A percentile compares a stretch with the other conserved stretches of the same genome.
Evolutionary conservation across 352 stramenopile genomes (phyloP).

Genomic region (Phytopythium helicoides): DNA sequence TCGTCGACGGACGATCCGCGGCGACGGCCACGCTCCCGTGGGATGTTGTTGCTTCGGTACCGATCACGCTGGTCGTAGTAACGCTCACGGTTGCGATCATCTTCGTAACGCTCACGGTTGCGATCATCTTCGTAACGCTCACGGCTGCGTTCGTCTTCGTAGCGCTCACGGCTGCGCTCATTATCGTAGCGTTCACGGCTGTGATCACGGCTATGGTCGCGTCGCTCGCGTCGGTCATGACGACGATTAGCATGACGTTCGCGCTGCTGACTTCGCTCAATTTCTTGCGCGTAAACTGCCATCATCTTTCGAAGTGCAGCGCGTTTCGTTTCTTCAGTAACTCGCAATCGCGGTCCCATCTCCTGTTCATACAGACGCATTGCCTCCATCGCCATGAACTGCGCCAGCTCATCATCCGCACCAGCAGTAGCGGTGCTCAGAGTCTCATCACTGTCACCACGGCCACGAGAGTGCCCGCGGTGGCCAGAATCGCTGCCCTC

Average conservation of each 20-base stretch:
- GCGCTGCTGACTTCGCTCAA: slow-evolving; percentile 24
- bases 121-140: background rate
- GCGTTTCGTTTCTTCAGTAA: slow-evolving; percentile 58
- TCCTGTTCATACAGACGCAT: slow-evolving; percentile 82
- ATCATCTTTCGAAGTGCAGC: slow-evolving; percentile 71
- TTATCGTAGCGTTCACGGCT: too few species aligned
- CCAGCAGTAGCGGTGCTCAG: background rate
- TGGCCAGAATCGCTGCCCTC: background rate
- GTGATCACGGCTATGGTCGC: too few species aligned
- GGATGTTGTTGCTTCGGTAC: slow-evolving; percentile 10
- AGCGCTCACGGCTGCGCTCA: background rate
- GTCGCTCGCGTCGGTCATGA: background rate
- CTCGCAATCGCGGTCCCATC: slow-evolving; percentile 34
- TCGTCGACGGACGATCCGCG: slow-evolving; percentile 5
- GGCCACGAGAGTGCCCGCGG: background rate
- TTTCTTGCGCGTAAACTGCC: slow-evolving; percentile 71
- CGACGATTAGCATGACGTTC: background rate
- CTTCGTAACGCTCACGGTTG: background rate
- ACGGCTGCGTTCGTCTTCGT: background rate
- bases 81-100: background rate
- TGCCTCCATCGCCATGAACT: slow-evolving; percentile 64
- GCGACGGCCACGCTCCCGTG: slow-evolving; percentile 1
- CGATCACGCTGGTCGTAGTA: slow-evolving; percentile 3
- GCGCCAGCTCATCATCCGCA: slow-evolving; percentile 35
- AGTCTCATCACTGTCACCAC: slow-evolving; percentile 1